A percentile compares a stretch with the other conserved stretches of the same genome.
These are phyloP conservation scores for Austropuccinia psidii DNA, from an alignment of 1,284 basidiomycete genomes.

Conservation along the genomic window DNA sequence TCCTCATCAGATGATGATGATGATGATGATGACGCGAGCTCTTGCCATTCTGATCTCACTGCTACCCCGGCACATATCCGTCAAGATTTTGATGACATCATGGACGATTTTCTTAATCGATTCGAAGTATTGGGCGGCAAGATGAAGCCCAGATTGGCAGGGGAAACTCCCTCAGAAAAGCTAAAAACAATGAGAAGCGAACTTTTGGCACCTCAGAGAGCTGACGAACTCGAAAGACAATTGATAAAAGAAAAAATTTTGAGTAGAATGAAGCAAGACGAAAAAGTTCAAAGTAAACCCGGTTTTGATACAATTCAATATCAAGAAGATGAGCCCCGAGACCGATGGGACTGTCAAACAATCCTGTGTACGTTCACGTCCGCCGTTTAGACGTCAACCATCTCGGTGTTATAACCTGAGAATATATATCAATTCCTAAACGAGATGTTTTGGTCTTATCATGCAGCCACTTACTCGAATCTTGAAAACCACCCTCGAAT, in stretches of 20 bases:
- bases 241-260: conserved; percentile 27
- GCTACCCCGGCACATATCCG: background rate
- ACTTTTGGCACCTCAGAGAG: background rate
- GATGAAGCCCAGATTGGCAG: conserved; percentile 9
- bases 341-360: conserved; percentile 89
- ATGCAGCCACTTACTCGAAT: conserved; percentile 80
- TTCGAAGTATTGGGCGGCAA: conserved; percentile 28
- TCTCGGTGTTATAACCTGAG: too few species aligned
- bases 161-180: conserved; percentile 4
- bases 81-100: conserved; percentile 20
- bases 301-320: conserved; percentile 36
- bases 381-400: too few species aligned
- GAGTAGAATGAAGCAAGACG: conserved; percentile 40
- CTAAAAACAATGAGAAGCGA: conserved; percentile 4
- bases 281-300: conserved; percentile 42
- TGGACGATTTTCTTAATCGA: conserved; percentile 23
- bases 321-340: conserved; percentile 53
- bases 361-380: conserved; percentile 60
- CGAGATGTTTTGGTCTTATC: conserved; percentile 47
- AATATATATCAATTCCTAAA: too few species aligned
- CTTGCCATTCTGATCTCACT: conserved; percentile 38
- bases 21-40: conserved; percentile 45
- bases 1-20: conserved; percentile 54
- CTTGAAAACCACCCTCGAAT: conserved; percentile 86
- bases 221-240: background rate